Conservation (phyloP, 2,329 filamentous ascomycete genomes). For the Epichloe elymi region DNA sequence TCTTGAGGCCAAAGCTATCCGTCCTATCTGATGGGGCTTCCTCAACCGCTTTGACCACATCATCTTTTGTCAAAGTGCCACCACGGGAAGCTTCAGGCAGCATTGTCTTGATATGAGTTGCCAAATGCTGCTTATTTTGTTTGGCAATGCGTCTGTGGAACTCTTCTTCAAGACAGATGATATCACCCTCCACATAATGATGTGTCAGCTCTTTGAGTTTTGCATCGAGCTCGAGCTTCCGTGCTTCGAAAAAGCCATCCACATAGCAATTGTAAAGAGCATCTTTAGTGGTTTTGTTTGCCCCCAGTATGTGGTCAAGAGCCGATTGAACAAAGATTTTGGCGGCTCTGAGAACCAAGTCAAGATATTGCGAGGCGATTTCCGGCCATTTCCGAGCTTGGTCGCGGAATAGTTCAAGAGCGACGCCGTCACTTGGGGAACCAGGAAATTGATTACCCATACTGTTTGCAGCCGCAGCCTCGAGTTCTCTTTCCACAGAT, state of each 20-base stretch:
- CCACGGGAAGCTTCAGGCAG: conserved; percentile 1
- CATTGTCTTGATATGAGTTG: neutral
- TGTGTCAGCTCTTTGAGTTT: conserved; percentile 28
- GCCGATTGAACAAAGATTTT: neutral
- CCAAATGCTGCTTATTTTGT: neutral
- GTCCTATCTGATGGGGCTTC: neutral
- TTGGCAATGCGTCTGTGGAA: neutral
- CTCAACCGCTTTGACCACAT: conserved; percentile 11
- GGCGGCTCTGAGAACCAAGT: neutral
- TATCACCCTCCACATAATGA: conserved; percentile 23
- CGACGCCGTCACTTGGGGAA: neutral
- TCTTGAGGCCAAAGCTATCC: conserved; percentile 20
- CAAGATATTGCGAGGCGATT: neutral
- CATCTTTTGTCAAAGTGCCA: neutral
- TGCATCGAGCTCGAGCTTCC: conserved; percentile 4
- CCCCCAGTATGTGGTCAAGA: neutral
- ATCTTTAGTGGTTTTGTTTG: neutral
- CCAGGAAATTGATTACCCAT: neutral
- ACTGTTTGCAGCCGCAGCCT: neutral
- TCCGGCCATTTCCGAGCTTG: neutral
- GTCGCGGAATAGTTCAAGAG: neutral
- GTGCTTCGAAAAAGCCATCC: neutral
- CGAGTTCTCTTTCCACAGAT: neutral
- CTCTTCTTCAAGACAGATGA: conserved; percentile 13
- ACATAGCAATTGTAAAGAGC: neutral